Percentiles rank a stretch among this genome's conserved stretches.
phyloP scores from a whole-genome alignment of 2,329 filamentous ascomycete species.

The Rachicladosporium sp. region DNA sequence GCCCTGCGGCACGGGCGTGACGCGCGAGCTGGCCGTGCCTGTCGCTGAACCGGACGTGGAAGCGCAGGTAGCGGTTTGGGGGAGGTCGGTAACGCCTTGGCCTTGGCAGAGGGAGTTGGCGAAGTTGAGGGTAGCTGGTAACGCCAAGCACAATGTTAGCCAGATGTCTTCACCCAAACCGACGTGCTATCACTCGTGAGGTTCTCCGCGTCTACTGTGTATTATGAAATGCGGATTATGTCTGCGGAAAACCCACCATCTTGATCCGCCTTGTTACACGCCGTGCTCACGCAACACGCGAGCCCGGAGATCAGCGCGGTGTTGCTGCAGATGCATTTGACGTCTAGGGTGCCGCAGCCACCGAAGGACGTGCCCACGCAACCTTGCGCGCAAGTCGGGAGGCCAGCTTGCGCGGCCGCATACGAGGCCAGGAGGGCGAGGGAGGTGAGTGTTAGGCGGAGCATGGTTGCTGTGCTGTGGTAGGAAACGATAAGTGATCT shows the following conservation, averaged over 20 bases:
- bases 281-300: constrained; percentile 29
- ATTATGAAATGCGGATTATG: too few relatives aligned
- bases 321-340: constrained; percentile 32
- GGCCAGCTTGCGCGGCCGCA: constrained; percentile 9
- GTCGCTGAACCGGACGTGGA: constrained; percentile 7
- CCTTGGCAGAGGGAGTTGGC: constrained; percentile 29
- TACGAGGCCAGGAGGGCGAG: constrained; percentile 2
- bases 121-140: constrained; percentile 29
- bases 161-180: too few relatives aligned
- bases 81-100: constrained; percentile 26
- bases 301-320: constrained; percentile 22
- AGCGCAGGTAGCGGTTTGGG: constrained; percentile 27
- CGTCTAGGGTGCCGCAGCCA: constrained; percentile 26
- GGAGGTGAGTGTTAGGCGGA: background rate
- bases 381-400: constrained; percentile 18
- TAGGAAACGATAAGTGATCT: background rate
- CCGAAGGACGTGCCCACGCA: constrained; percentile 28
- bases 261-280: constrained; percentile 24
- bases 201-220: too few relatives aligned
- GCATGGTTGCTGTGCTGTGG: constrained; percentile 2
- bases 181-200: too few relatives aligned
- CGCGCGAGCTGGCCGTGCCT: constrained; percentile 1
- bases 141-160: too few relatives aligned
- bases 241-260: constrained; percentile 14
- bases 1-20: background rate